Percentiles rank a stretch among this genome's conserved stretches.
These are phyloP conservation scores for Beauveria sp. DNA, from an alignment of 2,329 filamentous ascomycete genomes.

Conservation along the genomic window DNA sequence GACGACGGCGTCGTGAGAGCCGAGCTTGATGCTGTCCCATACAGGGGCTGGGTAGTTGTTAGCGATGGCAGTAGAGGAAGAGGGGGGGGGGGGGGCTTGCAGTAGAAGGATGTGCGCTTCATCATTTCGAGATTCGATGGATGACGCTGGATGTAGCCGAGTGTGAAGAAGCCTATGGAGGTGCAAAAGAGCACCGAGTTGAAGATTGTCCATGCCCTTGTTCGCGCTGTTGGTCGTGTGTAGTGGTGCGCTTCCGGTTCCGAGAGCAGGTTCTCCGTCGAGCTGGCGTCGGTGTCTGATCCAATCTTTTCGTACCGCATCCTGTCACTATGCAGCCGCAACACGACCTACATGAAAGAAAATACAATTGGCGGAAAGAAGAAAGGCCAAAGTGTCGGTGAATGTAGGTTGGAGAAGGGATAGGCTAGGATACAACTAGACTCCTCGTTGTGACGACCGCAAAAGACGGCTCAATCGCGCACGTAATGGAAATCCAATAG, in stretches of 20 bases:
- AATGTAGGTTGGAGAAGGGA: not conserved
- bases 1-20: not conserved
- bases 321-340: not conserved
- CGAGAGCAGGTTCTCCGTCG: not conserved
- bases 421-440: not conserved
- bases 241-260: not conserved
- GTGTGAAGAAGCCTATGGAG: not conserved
- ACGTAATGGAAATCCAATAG: not conserved
- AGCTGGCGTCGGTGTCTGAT: not conserved
- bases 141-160: not conserved
- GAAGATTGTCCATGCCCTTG: not conserved
- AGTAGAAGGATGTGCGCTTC: conserved; percentile 7
- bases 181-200: not conserved
- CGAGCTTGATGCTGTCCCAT: conserved; percentile 6
- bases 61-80: not conserved
- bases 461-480: not conserved
- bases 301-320: not conserved
- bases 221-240: not conserved
- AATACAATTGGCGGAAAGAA: no score
- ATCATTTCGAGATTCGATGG: not conserved
- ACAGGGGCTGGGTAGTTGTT: not conserved
- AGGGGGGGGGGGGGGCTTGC: not conserved
- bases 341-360: not conserved
- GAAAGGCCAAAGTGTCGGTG: not conserved
- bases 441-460: not conserved